Base-by-base conservation (phyloP, 176 grass and related monocot species). In the Ensete glaucum region DNA sequence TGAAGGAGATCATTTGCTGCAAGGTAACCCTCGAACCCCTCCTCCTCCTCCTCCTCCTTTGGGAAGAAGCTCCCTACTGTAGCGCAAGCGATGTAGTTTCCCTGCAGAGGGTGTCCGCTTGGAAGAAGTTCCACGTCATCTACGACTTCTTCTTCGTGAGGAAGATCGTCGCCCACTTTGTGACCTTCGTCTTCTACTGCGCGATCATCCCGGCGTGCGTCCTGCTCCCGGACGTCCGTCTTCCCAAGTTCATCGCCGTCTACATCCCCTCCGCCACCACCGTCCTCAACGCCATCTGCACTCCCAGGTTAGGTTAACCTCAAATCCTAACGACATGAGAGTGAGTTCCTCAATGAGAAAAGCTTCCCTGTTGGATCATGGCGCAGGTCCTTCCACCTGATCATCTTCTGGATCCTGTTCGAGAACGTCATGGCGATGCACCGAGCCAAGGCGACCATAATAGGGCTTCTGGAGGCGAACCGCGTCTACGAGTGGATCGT, bases 391-490 rank as follows among this genome's bases (percentile, higher is more conserved):
- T 79, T 83, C 5, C 93, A 96, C 73, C 78, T 92, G 12, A 83
- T 96, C 57, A 78, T 96, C 67, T 96, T 92, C 73, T 96, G 93
- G 93, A 96, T 90, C 73, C 83, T 88, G 20, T 96, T 96, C 57
- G 93, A 96, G 89, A 92, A 96, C 71, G 89, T 96, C 21, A 90
- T 96, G 93, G 92, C 93, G 17, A 83, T 96, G 83, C 93, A 96
- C 71, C 81, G 93, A 9, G 83, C 81, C 50, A 92, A 96, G 85
- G 93, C 93, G 15, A 84, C 83, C 9, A 66, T 96, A 73, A 90
- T 92, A 62, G 93, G 89, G 3, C 81, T 96, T 15, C 29, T 96
- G 23, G 89, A 92, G 81, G 87, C 89, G 9, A 96, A 58, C 76
- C 85, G 93, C 23, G 93, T 83, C 24, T 92, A 96, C 24, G 93